Evolutionary conservation across 2,329 filamentous ascomycete species (phyloP).

Genomic region (Penicillium vulpinum): DNA sequence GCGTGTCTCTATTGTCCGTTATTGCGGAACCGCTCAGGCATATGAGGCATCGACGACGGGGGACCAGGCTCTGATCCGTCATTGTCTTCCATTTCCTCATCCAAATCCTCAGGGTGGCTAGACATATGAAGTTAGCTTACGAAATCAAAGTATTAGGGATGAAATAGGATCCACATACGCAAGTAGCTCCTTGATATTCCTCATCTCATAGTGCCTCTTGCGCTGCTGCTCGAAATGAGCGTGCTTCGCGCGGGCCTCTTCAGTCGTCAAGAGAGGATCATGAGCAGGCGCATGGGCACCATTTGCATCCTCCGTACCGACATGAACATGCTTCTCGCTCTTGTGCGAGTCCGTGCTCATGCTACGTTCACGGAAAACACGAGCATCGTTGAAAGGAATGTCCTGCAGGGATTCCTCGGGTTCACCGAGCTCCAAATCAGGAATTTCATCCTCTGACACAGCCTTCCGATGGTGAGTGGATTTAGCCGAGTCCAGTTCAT

Average conservation of each 20-base stretch:
- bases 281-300: conserved; percentile 39
- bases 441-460: conserved; percentile 73
- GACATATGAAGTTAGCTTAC: conserved; percentile 9
- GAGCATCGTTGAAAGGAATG: conserved; percentile 39
- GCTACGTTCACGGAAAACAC: conserved; percentile 46
- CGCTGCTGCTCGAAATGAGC: conserved; percentile 84
- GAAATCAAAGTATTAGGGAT: background rate
- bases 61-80: conserved; percentile 23
- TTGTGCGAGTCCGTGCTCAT: conserved; percentile 43
- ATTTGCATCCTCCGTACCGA: conserved; percentile 53
- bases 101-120: conserved; percentile 64
- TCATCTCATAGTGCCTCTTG: conserved; percentile 99
- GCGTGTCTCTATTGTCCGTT: conserved; percentile 19
- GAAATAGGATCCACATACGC: conserved; percentile 56
- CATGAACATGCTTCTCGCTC: conserved; percentile 75
- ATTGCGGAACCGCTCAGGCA: conserved; percentile 33
- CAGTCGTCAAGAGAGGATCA: conserved; percentile 56
- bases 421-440: conserved; percentile 86
- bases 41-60: conserved; percentile 35
- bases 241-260: conserved; percentile 87
- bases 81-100: conserved; percentile 57
- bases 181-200: conserved; percentile 82
- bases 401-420: conserved; percentile 70
- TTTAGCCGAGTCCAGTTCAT: conserved; percentile 59
- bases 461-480: conserved; percentile 37